These are phyloP conservation scores for Pythium chondricola DNA, from an alignment of 352 stramenopile genomes.

Conservation along the genomic window DNA sequence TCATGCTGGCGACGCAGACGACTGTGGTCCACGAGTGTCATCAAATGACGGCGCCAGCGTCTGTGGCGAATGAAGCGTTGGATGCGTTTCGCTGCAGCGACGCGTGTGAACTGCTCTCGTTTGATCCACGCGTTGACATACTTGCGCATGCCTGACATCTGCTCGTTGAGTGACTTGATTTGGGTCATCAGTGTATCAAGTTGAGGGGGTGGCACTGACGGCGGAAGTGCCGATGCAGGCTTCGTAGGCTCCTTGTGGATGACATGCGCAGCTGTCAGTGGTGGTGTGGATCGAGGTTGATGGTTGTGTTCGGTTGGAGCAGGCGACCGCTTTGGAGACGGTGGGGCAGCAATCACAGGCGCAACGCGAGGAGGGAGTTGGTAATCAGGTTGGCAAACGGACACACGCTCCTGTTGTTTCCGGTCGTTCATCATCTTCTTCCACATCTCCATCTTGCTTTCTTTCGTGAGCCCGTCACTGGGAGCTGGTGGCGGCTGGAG, in stretches of 20 bases:
- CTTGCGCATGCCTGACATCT: conserved; percentile 53
- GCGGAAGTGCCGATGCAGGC: not conserved
- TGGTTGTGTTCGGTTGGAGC: not conserved
- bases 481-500: not conserved
- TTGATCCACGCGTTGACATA: conserved; percentile 80
- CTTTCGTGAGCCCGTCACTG: conserved; percentile 25
- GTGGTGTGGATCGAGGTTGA: not conserved
- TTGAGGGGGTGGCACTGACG: not conserved
- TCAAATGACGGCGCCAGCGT: conserved; percentile 3
- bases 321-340: not conserved
- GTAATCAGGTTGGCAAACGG: not conserved
- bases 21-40: conserved; percentile 9
- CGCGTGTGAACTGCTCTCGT: conserved; percentile 50
- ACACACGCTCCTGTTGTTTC: conserved; percentile 18
- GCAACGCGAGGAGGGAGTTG: not conserved
- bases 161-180: conserved; percentile 32
- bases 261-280: not conserved
- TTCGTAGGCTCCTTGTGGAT: not conserved
- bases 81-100: conserved; percentile 37
- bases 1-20: conserved; percentile 6
- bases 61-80: conserved; percentile 27
- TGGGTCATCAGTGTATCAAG: conserved; percentile 7
- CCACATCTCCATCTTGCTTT: conserved; percentile 60
- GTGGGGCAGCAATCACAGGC: not conserved
- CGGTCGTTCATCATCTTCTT: conserved; percentile 52